Evolutionary conservation across 228 moss, liverwort and hornwort genomes (phyloP), one percentile per base, ranked within the genome.

Genomic region (Sphagnum fallax): DNA sequence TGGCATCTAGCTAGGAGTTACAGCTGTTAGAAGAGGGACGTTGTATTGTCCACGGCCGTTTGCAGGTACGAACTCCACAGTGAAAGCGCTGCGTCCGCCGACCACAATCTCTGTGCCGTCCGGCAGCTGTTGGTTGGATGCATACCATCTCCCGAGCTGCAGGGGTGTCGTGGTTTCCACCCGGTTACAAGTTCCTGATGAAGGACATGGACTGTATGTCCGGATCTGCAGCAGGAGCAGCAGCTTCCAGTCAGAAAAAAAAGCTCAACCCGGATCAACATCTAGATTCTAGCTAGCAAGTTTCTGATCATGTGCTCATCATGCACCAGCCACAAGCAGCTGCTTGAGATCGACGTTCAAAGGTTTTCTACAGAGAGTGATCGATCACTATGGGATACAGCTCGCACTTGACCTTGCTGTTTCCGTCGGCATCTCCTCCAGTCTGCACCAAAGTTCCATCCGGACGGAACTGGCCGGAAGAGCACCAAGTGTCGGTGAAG

Each of bases 91-190:
- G 10, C 82, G 77, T 10, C 86, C 86, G 47, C 86, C 86, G 2
- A 86, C 73, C n/a, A 82, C 64, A 4, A 69, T 73, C 66, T 86
- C 75, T 5, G 79, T 66, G 58, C 86, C 82, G 59, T 86, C 82
- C 13, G 86, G 86, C 6, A 86, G 78, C 69, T 80, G 82, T 69
- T 86, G 86, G 67, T 86, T 86, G 63, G 82, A 73, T 10, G 86
- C 80, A 53, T 86, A 86, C 86, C 86, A 86, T 67, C 86, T 69
- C 6, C 73, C 71, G 0, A 6, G 0, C 65, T 82, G 79, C 82
- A 86, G 53, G 8, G 55, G 55, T 2, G 58, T 53, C 16, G 53
- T 10, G 1, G 61, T 69, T 14, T 86, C 77, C 4, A 78, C 71
- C 86, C 86, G 82, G 69, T 86, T 75, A 61, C 86, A 84, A 5